Conservation (phyloP, 331 rosid genomes). For the Erythrophleum ivorense region DNA sequence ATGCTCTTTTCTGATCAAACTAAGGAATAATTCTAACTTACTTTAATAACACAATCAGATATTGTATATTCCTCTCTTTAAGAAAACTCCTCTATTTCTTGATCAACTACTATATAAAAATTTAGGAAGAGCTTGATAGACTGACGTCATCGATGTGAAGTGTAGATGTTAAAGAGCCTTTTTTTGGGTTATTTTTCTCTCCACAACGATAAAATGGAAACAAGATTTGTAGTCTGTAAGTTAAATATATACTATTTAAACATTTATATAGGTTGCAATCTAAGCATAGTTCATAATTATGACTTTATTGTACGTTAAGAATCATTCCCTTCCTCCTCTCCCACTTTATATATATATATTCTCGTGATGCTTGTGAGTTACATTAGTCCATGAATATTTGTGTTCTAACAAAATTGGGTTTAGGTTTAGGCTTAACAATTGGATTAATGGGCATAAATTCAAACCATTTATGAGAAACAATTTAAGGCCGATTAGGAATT, state of each 20-base stretch:
- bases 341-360: too few species aligned
- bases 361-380: too few species aligned
- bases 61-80: constrained; percentile 40
- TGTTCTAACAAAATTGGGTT: background rate
- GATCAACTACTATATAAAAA: background rate
- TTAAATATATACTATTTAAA: too few species aligned
- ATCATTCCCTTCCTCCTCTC: background rate
- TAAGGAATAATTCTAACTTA: constrained; percentile 44
- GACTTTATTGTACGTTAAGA: background rate
- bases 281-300: background rate
- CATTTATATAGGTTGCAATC: background rate
- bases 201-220: background rate
- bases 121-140: background rate
- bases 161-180: background rate
- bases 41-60: constrained; percentile 35
- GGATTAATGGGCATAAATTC: background rate
- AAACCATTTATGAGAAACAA: background rate
- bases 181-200: background rate
- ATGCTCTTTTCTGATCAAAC: constrained; percentile 56
- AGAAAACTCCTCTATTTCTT: background rate
- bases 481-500: background rate
- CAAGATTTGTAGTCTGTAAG: too few species aligned
- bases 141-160: background rate
- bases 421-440: too few species aligned
- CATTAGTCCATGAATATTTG: background rate